These are phyloP conservation scores for Pseudevernia furfuracea DNA, from an alignment of 495 filamentous ascomycete species.

Conservation along the genomic window DNA sequence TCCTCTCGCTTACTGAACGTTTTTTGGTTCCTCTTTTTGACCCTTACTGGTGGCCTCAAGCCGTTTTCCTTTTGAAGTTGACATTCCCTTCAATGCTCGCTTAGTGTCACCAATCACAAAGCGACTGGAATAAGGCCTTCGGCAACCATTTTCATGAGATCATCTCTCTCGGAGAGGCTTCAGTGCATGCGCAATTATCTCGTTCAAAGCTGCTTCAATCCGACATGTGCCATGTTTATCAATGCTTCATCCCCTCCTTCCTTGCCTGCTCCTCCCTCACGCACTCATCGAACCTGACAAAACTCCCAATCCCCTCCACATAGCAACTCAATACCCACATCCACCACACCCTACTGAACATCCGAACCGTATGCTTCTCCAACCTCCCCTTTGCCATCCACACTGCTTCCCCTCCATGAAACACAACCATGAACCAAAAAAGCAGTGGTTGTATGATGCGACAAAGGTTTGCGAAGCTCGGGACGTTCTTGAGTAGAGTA, in stretches of 20 bases:
- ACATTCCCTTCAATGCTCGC: background rate
- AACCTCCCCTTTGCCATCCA: slow-evolving; percentile 45
- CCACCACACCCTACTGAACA: slow-evolving; percentile 50
- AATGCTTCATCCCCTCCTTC: slow-evolving; percentile 33
- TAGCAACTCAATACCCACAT: slow-evolving; percentile 50
- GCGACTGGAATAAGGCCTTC: background rate
- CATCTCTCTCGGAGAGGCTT: background rate
- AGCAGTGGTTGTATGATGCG: slow-evolving; percentile 42
- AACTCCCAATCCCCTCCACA: slow-evolving; percentile 51
- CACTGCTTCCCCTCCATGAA: slow-evolving; percentile 49
- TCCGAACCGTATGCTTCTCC: slow-evolving; percentile 48
- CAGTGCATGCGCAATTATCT: background rate
- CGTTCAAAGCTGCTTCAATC: background rate
- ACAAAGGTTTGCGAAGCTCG: slow-evolving; percentile 45
- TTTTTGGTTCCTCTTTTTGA: background rate
- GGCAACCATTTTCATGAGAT: background rate
- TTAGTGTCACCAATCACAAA: background rate
- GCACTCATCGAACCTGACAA: slow-evolving; percentile 47
- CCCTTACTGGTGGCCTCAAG: background rate
- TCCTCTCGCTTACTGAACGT: background rate
- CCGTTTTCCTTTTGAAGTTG: background rate
- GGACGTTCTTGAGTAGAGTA: slow-evolving; percentile 36
- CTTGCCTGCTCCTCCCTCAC: slow-evolving; percentile 46
- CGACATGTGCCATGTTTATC: background rate
- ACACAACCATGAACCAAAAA: slow-evolving; percentile 38